Percentiles rank a stretch among this genome's conserved stretches.
Evolutionary conservation across 192 early-diverging fungal genomes (phyloP).

Genomic region (Coemansia sp.): DNA sequence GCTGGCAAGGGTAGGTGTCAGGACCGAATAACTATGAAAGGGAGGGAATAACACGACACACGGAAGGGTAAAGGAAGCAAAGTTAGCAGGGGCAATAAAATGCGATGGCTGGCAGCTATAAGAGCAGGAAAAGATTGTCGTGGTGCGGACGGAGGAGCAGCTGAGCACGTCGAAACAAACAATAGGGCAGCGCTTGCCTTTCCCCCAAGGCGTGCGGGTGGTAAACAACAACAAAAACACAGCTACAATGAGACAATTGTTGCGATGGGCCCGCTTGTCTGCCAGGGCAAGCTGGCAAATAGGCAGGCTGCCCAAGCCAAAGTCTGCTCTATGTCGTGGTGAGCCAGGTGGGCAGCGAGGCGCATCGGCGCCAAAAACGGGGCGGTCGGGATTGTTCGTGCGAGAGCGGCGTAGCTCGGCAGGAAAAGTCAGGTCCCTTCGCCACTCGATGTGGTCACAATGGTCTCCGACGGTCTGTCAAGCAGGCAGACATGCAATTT

Average conservation of each 20-base stretch:
- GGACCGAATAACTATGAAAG: slow-evolving; percentile 6
- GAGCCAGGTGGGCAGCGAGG: not conserved
- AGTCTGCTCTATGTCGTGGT: not conserved
- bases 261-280: not conserved
- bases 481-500: not conserved
- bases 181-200: not conserved
- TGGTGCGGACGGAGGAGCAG: slow-evolving; percentile 2
- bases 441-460: slow-evolving; percentile 1
- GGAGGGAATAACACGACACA: slow-evolving; percentile 1
- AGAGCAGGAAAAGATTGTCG: slow-evolving; percentile 9
- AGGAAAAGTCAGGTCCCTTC: not conserved
- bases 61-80: slow-evolving; percentile 4
- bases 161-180: not conserved
- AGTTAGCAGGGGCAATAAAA: slow-evolving; percentile 6
- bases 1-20: not conserved
- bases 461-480: slow-evolving; percentile 1
- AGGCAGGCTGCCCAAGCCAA: not conserved
- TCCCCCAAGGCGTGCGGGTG: not conserved
- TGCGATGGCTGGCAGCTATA: slow-evolving; percentile 5
- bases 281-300: not conserved
- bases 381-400: slow-evolving; percentile 1
- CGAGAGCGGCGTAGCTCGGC: slow-evolving; percentile 4
- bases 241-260: slow-evolving; percentile 4
- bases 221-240: slow-evolving; percentile 15
- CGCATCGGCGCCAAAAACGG: slow-evolving; percentile 1